Evolutionary conservation across 2,329 filamentous ascomycete species (phyloP).

Genomic region (Botrytis medusae): DNA sequence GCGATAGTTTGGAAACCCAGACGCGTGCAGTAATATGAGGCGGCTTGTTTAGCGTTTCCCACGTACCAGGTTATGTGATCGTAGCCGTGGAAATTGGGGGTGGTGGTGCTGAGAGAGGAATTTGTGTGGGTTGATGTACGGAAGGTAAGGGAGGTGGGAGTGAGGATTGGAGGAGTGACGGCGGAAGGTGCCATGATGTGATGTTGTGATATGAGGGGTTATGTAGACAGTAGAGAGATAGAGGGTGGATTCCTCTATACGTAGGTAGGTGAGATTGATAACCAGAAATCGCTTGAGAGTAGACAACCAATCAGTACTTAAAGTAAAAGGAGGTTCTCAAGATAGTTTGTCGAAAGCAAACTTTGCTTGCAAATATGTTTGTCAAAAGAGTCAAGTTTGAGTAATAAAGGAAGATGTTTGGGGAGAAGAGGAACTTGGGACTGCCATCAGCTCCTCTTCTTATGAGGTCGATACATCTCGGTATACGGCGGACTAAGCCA

Average conservation of each 20-base stretch:
- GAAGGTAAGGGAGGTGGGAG: slow-evolving; percentile 39
- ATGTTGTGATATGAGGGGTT: neutral
- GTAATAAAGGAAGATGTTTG: neutral
- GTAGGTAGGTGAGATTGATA: slow-evolving; percentile 20
- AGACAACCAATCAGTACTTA: neutral
- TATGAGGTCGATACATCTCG: neutral
- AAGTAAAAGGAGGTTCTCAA: neutral
- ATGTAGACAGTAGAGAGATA: neutral
- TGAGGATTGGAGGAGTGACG: slow-evolving; percentile 19
- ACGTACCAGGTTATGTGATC: slow-evolving; percentile 96
- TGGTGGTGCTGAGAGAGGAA: slow-evolving; percentile 25
- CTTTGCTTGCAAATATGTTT: slow-evolving; percentile 8
- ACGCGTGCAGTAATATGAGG: slow-evolving; percentile 80
- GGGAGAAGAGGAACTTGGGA: neutral
- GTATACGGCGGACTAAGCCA: slow-evolving; percentile 6
- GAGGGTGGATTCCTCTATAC: neutral
- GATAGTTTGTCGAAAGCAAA: neutral
- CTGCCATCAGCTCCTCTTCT: slow-evolving; percentile 4
- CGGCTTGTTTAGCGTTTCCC: slow-evolving; percentile 93
- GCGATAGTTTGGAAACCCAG: slow-evolving; percentile 84
- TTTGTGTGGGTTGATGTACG: slow-evolving; percentile 34
- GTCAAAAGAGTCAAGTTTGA: neutral
- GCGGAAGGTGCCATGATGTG: slow-evolving; percentile 35
- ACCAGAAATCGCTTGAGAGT: neutral
- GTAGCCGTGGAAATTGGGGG: slow-evolving; percentile 72